Evolutionary conservation across 371 early-diverging fungal species (phyloP), one percentile per base, ranked within the genome.

Genomic region (Mortierella sp.): DNA sequence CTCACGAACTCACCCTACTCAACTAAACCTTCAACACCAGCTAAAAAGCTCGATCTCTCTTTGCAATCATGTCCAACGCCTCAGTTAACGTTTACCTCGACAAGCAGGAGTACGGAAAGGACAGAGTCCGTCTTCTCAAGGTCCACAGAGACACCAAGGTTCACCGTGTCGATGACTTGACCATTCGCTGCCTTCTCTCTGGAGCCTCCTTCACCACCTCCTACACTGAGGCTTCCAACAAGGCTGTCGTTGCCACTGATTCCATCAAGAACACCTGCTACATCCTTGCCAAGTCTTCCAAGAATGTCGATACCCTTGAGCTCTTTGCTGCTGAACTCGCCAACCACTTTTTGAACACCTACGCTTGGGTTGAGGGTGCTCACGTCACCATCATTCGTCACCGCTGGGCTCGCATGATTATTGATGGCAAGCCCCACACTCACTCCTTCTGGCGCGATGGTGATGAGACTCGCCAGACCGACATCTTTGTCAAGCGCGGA

Each of bases 211-310:
- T 95, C 76, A 91, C 89, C 76, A 84, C 90, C 59, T 89, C 93
- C 57, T 95, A 93, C 84, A 93, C 95, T 70, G 88, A 91, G 84
- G 95, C 91, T 66, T 93, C 94, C 83, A 95, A 95, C 87, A 83
- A 83, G 78, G 76, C 84, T 43, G 87, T 91, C 34, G 85, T 91
- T 12, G 90, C 91, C 22, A 91, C 91, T 45, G 91, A 95, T 78
- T 92, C 94, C 40, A 91, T 93, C 82, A 95, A 95, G 88, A 95
- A 95, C 89, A 94, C 93, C 31, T 83, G 91, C 83, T 94, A 93
- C 84, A 81, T 91, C 63, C 62, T 94, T 63, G 94, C 94, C 85
- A 93, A 95, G 85, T 85, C 86, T 43, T 89, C 91, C 68, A 78
- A 80, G 35, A 89, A 89, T 56, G 92, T 94, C 64, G 89, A 91